These are phyloP conservation scores for Didymella glomerata DNA, from an alignment of 2,329 filamentous ascomycete species.

Conservation along the genomic window DNA sequence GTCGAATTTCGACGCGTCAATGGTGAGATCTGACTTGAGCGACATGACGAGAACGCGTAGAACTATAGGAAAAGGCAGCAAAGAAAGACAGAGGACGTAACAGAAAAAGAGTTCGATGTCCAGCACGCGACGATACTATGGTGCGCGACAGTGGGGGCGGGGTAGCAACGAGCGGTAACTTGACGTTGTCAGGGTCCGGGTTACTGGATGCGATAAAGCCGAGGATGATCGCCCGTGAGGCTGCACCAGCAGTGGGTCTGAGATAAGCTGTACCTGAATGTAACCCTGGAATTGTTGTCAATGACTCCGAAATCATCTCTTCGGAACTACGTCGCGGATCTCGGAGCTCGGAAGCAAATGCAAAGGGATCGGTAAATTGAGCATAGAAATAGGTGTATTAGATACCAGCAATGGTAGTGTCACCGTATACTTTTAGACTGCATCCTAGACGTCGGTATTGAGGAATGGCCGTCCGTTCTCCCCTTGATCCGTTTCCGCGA, in stretches of 20 bases:
- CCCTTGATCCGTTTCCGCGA: slow-evolving; percentile 36
- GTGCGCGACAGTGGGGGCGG: slow-evolving; percentile 25
- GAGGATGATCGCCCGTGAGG: slow-evolving; percentile 7
- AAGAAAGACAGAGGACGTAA: neutral
- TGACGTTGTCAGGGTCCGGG: slow-evolving; percentile 18
- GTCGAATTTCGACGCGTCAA: slow-evolving; percentile 57
- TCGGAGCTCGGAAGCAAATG: neutral
- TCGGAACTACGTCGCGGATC: too few relatives aligned
- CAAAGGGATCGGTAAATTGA: neutral
- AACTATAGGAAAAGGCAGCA: neutral
- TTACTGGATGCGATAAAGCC: slow-evolving; percentile 29
- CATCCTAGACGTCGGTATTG: slow-evolving; percentile 38
- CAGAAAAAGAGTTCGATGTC: too few relatives aligned
- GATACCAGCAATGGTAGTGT: slow-evolving; percentile 14
- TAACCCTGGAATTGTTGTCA: neutral
- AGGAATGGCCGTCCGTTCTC: slow-evolving; percentile 35
- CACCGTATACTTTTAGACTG: slow-evolving; percentile 41
- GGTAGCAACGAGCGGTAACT: slow-evolving; percentile 25
- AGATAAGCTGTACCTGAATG: slow-evolving; percentile 14
- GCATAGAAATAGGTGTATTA: slow-evolving; percentile 20
- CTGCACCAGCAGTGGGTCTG: slow-evolving; percentile 6
- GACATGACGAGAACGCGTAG: slow-evolving; percentile 29
- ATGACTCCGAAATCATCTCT: neutral
- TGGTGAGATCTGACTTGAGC: slow-evolving; percentile 51
- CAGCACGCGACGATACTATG: slow-evolving; percentile 9